Evolutionary conservation across 345 rosid genomes (phyloP).

Genomic region (Eucalyptus sp.): DNA sequence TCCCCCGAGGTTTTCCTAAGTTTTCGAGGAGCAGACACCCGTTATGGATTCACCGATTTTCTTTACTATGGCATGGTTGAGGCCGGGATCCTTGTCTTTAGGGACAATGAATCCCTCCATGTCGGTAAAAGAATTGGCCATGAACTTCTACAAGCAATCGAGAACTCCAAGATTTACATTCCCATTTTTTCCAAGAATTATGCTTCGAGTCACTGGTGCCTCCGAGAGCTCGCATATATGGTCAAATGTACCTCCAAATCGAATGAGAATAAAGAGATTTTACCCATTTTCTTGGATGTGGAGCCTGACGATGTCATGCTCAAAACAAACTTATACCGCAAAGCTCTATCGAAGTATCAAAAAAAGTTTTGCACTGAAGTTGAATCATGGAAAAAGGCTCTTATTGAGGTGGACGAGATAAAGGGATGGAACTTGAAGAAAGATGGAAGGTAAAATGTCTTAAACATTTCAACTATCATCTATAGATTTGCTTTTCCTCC

Average conservation of each 20-base stretch:
- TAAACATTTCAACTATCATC: background rate
- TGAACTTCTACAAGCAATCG: background rate
- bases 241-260: background rate
- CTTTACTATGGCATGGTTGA: background rate
- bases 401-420: background rate
- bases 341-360: background rate
- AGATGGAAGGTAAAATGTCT: background rate
- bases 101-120: background rate
- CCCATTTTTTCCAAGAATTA: background rate
- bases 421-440: background rate
- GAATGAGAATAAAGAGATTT: background rate
- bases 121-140: background rate
- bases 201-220: background rate
- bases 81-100: background rate
- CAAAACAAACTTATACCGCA: background rate
- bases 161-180: background rate
- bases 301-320: background rate
- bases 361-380: background rate
- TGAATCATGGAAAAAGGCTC: background rate
- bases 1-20: too few species aligned
- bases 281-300: background rate
- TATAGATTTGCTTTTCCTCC: background rate
- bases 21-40: too few species aligned
- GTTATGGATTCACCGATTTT: too few species aligned
- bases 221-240: background rate